A percentile compares a stretch with the other conserved stretches of the same genome.
Evolutionary conservation across 805 yeast species (phyloP).

Genomic region (Candida sanyiensis): DNA sequence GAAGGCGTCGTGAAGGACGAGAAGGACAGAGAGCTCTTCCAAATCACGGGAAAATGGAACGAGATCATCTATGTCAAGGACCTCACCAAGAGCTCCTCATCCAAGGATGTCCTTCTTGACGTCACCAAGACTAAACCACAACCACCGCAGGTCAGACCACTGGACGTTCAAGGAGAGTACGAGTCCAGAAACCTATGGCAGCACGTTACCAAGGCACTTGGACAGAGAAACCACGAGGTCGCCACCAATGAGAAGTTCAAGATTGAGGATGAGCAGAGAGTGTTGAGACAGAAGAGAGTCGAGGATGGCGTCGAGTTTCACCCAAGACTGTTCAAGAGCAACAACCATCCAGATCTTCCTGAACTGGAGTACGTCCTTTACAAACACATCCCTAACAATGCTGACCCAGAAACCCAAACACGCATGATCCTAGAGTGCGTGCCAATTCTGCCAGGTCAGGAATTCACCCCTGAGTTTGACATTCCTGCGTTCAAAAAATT

Average conservation of each 20-base stretch:
- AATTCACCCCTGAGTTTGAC: constrained; percentile 55
- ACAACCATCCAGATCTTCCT: constrained; percentile 30
- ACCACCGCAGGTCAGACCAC: constrained; percentile 69
- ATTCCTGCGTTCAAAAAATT: constrained; percentile 62
- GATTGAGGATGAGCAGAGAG: constrained; percentile 85
- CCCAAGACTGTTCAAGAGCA: constrained; percentile 67
- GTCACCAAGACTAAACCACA: constrained; percentile 47
- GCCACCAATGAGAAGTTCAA: constrained; percentile 88
- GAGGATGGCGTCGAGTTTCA: constrained; percentile 78
- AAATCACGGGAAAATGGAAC: constrained; percentile 90
- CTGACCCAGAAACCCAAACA: constrained; percentile 48
- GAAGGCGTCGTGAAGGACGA: constrained; percentile 62
- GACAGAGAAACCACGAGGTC: constrained; percentile 64
- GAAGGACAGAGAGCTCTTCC: constrained; percentile 52
- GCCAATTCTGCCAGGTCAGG: constrained; percentile 82
- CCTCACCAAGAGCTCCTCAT: constrained; percentile 35
- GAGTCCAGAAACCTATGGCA: constrained; percentile 86
- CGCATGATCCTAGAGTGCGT: constrained; percentile 56
- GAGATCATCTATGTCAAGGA: constrained; percentile 69
- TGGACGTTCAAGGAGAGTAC: constrained; percentile 69
- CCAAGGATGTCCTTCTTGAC: constrained; percentile 49
- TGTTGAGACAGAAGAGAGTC: constrained; percentile 59
- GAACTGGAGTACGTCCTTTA: constrained; percentile 61
- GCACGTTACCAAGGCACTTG: constrained; percentile 76
- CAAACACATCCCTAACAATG: constrained; percentile 51